Percentiles rank a stretch among this genome's conserved stretches.
Conservation (phyloP, 2,329 filamentous ascomycete genomes). For the Fusarium verrucosum region DNA sequence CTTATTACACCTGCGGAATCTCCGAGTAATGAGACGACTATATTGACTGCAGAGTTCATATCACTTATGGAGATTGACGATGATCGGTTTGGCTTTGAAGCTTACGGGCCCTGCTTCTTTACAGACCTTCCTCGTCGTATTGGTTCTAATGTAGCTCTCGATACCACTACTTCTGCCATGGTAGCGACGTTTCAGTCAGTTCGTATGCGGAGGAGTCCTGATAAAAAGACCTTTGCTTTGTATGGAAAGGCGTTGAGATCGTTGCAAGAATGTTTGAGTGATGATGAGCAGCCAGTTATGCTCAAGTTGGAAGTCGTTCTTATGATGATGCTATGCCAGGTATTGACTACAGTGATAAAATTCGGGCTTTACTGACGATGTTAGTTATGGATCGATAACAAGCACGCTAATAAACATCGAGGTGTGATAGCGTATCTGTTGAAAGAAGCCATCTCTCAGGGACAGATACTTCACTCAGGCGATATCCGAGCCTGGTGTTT, state of each 20-base stretch:
- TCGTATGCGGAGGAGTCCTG: neutral
- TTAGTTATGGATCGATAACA: conserved; percentile 27
- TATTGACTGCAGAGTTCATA: neutral
- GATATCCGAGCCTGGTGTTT: conserved; percentile 17
- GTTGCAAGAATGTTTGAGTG: conserved; percentile 1
- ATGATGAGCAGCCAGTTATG: neutral
- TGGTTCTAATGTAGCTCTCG: conserved; percentile 5
- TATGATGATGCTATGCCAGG: conserved; percentile 26
- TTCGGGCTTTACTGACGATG: neutral
- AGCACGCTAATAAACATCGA: conserved; percentile 13
- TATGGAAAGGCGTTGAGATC: conserved; percentile 17
- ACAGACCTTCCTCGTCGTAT: conserved; percentile 8
- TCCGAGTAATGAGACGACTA: neutral
- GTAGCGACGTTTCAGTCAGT: conserved; percentile 7
- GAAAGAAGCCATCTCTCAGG: conserved; percentile 5
- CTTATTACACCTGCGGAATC: neutral
- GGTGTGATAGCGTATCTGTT: neutral
- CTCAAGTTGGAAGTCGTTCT: conserved; percentile 17
- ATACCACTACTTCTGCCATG: conserved; percentile 7
- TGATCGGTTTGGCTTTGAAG: conserved; percentile 7
- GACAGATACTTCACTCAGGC: neutral
- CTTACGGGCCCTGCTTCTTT: conserved; percentile 10
- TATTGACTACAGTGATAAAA: neutral
- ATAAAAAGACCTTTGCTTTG: neutral
- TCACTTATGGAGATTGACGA: conserved; percentile 16